Percentiles rank a stretch among this genome's conserved stretches.
Evolutionary conservation across 2,329 filamentous ascomycete genomes (phyloP).

Genomic region (Diaporthe sp.): DNA sequence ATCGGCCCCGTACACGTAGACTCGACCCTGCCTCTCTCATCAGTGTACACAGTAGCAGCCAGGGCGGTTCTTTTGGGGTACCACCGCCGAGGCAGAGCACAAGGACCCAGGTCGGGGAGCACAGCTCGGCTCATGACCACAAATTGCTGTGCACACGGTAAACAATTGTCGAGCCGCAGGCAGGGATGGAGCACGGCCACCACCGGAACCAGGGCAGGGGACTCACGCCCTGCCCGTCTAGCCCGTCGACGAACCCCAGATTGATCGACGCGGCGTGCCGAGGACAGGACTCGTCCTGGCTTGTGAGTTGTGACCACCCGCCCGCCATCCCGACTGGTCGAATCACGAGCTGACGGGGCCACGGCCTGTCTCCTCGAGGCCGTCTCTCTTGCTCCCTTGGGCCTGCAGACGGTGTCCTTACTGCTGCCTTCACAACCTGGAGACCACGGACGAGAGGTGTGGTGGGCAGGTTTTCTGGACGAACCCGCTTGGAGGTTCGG

Average conservation of each 20-base stretch:
- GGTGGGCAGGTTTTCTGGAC: neutral
- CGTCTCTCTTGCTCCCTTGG: neutral
- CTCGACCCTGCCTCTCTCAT: neutral
- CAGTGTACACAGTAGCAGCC: too few species aligned
- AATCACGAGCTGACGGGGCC: constrained; percentile 21
- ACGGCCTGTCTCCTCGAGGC: neutral
- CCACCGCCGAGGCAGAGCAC: neutral
- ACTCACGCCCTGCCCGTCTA: neutral
- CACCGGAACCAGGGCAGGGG: too few species aligned
- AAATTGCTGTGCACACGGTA: too few species aligned
- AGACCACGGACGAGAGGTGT: neutral
- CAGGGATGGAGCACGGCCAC: neutral
- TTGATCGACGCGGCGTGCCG: constrained; percentile 22
- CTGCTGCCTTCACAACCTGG: neutral
- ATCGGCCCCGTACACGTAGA: neutral
- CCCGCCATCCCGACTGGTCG: constrained; percentile 23
- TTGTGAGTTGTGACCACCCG: neutral
- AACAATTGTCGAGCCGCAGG: neutral
- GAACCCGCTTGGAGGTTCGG: neutral
- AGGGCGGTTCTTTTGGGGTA: too few species aligned
- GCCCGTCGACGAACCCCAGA: constrained; percentile 13
- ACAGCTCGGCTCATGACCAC: neutral
- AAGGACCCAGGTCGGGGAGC: neutral
- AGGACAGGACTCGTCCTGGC: neutral
- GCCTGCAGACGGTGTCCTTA: neutral